These are phyloP conservation scores for Jacaranda mimosifolia DNA, from an alignment of 257 asterid genomes.

Conservation along the genomic window DNA sequence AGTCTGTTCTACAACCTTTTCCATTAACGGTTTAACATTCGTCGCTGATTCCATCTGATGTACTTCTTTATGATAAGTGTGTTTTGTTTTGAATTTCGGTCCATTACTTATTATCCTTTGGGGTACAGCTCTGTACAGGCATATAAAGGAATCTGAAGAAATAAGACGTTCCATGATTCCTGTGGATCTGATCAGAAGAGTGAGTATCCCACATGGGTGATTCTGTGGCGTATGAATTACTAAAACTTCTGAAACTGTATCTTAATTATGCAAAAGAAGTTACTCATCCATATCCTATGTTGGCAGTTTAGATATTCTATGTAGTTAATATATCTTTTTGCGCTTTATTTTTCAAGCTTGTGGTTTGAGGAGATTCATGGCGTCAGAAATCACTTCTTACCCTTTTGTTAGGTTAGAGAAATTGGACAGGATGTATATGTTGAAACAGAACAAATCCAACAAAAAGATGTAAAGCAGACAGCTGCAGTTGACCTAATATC, in stretches of 20 bases:
- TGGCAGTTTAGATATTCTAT: not conserved
- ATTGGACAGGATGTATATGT: slow-evolving; percentile 59
- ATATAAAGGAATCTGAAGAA: slow-evolving; percentile 80
- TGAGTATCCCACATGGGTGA: slow-evolving; percentile 39
- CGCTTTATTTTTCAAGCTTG: not conserved
- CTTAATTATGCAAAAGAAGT: slow-evolving; percentile 1
- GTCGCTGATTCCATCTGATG: not conserved
- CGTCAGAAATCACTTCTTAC: not conserved
- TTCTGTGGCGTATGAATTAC: not conserved
- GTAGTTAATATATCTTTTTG: not conserved
- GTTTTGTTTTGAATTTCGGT: not conserved
- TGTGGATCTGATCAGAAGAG: slow-evolving; percentile 84
- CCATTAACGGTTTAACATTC: not conserved
- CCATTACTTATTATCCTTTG: slow-evolving; percentile 24
- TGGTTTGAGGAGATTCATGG: slow-evolving; percentile 6
- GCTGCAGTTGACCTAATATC: slow-evolving; percentile 84
- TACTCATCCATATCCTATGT: not conserved
- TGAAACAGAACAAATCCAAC: slow-evolving; percentile 57
- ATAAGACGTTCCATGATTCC: slow-evolving; percentile 82
- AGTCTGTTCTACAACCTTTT: slow-evolving; percentile 11
- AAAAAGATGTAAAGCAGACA: slow-evolving; percentile 76
- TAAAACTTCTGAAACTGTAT: not conserved
- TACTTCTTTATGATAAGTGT: slow-evolving; percentile 1
- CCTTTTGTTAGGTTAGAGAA: slow-evolving; percentile 71
- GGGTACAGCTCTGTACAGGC: slow-evolving; percentile 63